Evolutionary conservation across 2,329 filamentous ascomycete species (phyloP).

Genomic region (Calycina herbarum): DNA sequence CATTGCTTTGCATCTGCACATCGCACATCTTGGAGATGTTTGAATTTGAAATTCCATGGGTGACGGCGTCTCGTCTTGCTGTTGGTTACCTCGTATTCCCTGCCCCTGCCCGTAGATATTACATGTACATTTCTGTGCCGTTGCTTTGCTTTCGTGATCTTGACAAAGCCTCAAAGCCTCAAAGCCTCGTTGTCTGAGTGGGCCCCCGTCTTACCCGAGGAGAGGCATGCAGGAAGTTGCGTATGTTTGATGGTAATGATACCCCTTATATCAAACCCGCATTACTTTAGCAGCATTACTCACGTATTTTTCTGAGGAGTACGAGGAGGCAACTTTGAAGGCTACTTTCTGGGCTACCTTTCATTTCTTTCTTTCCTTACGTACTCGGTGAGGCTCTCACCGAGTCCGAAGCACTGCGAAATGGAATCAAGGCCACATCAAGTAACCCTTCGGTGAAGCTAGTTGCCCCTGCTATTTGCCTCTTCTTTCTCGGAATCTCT

Average conservation of each 20-base stretch:
- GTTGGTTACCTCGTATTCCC: constrained; percentile 2
- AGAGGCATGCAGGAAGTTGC: neutral
- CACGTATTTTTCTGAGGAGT: too few relatives aligned
- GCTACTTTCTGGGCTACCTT: too few relatives aligned
- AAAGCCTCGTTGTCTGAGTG: neutral
- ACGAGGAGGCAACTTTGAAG: too few relatives aligned
- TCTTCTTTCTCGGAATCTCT: too few relatives aligned
- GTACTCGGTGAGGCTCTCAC: neutral
- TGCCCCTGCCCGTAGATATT: constrained; percentile 1
- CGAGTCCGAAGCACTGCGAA: neutral
- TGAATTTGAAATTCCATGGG: neutral
- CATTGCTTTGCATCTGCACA: neutral
- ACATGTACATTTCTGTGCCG: constrained; percentile 3
- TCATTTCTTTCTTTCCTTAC: neutral
- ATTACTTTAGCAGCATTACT: too few relatives aligned
- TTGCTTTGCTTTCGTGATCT: neutral
- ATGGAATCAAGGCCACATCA: neutral
- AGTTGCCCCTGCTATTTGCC: too few relatives aligned
- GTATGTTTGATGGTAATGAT: too few relatives aligned
- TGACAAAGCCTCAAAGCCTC: constrained; percentile 1
- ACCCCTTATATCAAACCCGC: too few relatives aligned
- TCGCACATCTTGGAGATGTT: neutral
- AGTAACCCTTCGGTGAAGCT: neutral
- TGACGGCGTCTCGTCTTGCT: neutral
- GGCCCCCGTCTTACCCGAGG: constrained; percentile 3